Base-by-base conservation (phyloP, 495 filamentous ascomycete genomes). In the Tuber brumale region DNA sequence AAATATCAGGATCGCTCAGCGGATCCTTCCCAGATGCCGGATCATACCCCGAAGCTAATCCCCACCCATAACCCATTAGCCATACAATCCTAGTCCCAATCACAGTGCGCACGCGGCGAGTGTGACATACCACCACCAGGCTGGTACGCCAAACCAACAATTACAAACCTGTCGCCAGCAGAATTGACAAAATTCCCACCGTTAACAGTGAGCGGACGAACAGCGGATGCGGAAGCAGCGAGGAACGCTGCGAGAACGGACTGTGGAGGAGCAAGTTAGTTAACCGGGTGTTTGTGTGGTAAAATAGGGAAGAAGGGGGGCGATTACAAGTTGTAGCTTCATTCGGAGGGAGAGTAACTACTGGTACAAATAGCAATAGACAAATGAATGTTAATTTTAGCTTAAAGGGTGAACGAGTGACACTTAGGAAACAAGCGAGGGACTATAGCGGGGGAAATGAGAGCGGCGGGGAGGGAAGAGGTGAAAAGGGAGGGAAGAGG, bases 81-180 rank as follows among this genome's bases (percentile, higher is more conserved):
- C 27, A 35, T 12, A 70, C 42, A 71, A 72, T 74, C 23, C 48
- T 1, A 27, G 12, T 35, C 31, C 27, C 14, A 66, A 66, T 66
- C 31, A 3, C 14, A 8, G 31, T 19, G 27, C 12, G 31, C 57
- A 18, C 3, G 31, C 10, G 27, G 27, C 12, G 57, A 35, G 57
- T 7, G 12, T 19, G 14, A 75, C n/a, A 89, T 87, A 72, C 90
- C 89, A 82, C 94, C 95, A 81, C 94, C 94, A 42, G 95, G 95
- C 86, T 98, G 95, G 86, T 97, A 97, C 86, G 94, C 95, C 72
- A 97, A 89, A 81, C 95, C 95, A 70, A 98, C 88, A 75, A 98
- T 90, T 85, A 95, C 91, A 86, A 97, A 92, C 71, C 93, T 90
- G 81, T 94, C 88, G 70, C 90, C 89, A 18, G 91, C 94, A 69